Evolutionary conservation across 2,329 filamentous ascomycete genomes (phyloP).

Genomic region (Fusarium hainanense): DNA sequence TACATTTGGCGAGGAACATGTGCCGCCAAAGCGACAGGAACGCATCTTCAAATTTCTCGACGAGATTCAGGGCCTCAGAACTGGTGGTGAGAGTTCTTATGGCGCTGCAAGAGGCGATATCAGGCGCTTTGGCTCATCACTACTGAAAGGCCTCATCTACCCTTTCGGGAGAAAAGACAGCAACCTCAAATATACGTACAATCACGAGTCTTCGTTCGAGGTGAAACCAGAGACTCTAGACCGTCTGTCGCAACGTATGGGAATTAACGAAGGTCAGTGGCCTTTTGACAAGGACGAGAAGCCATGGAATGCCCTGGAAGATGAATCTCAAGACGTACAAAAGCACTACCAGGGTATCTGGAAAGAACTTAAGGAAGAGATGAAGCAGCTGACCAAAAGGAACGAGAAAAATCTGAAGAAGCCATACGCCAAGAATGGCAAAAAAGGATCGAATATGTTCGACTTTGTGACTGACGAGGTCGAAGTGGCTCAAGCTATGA

Average conservation of each 20-base stretch:
- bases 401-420: background rate
- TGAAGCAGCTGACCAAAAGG: background rate
- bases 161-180: background rate
- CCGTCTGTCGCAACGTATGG: slow-evolving; percentile 21
- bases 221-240: background rate
- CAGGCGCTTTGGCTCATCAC: slow-evolving; percentile 41
- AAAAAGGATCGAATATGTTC: background rate
- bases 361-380: background rate
- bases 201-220: background rate
- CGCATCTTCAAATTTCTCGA: slow-evolving; percentile 38
- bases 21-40: slow-evolving; percentile 24
- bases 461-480: background rate
- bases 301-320: background rate
- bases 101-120: slow-evolving; percentile 39
- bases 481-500: background rate
- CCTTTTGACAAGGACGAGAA: slow-evolving; percentile 2
- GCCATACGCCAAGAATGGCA: background rate
- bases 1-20: background rate
- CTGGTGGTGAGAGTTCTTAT: background rate
- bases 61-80: slow-evolving; percentile 32
- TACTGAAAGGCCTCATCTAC: slow-evolving; percentile 27
- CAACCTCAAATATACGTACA: background rate
- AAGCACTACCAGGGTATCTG: background rate
- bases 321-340: background rate
- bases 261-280: slow-evolving; percentile 20